Conservation (phyloP, 2,329 filamentous ascomycete species). For the Colletotrichum agaves region DNA sequence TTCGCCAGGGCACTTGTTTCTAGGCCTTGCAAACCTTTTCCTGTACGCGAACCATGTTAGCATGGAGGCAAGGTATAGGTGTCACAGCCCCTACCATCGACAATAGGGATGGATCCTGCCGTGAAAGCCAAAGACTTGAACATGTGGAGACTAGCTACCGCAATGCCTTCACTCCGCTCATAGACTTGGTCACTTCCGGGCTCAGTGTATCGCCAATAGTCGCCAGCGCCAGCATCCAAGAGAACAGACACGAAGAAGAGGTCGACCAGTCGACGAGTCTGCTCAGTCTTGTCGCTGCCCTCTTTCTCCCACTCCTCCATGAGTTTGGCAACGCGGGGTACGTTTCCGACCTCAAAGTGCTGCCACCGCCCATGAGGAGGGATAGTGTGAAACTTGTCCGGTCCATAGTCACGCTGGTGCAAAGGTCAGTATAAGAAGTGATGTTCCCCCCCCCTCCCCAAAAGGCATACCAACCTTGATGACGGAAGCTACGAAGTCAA, state of each 20-base stretch:
- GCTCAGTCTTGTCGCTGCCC: conserved; percentile 55
- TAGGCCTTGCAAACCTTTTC: conserved; percentile 48
- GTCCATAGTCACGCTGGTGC: conserved; percentile 60
- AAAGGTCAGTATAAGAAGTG: neutral
- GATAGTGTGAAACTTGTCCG: conserved; percentile 57
- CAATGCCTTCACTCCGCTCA: conserved; percentile 61
- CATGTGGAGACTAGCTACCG: conserved; percentile 62
- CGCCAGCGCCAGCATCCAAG: conserved; percentile 65
- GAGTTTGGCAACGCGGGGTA: conserved; percentile 59
- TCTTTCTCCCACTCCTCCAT: conserved; percentile 57
- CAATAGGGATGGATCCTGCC: conserved; percentile 39
- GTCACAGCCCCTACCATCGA: conserved; percentile 48
- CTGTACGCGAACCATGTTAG: conserved; percentile 34
- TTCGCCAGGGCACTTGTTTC: conserved; percentile 46
- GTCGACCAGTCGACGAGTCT: conserved; percentile 66
- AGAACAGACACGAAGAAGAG: conserved; percentile 71
- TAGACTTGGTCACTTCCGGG: conserved; percentile 47
- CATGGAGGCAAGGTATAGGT: neutral
- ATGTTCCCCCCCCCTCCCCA: neutral
- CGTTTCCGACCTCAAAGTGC: conserved; percentile 68
- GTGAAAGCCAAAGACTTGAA: conserved; percentile 55
- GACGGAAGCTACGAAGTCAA: conserved; percentile 54
- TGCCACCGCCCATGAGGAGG: conserved; percentile 70
- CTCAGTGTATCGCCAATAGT: conserved; percentile 59
- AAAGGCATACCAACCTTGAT: conserved; percentile 51